Evolutionary conservation across 331 rosid genomes (phyloP).

Genomic region (Quercus phellos): DNA sequence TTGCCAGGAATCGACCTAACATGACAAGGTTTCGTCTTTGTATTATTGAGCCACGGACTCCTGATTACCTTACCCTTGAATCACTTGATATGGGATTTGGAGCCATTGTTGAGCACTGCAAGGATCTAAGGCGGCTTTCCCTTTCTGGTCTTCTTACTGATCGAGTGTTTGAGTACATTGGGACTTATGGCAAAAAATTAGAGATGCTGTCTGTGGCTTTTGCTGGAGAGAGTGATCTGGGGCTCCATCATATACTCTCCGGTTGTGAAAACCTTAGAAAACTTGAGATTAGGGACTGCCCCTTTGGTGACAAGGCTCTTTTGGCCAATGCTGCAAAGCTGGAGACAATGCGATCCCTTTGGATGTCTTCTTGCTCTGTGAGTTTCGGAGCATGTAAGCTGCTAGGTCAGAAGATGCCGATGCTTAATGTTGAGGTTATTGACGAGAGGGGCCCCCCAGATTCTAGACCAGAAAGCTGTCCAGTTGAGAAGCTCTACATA

Average conservation of each 20-base stretch:
- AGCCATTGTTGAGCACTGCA: slow-evolving; percentile 88
- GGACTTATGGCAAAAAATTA: slow-evolving; percentile 68
- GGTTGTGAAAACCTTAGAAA: slow-evolving; percentile 89
- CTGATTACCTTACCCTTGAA: slow-evolving; percentile 60
- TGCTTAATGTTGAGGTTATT: slow-evolving; percentile 94
- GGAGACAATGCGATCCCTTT: slow-evolving; percentile 99
- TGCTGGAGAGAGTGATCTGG: slow-evolving; percentile 88
- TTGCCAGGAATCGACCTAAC: slow-evolving; percentile 76
- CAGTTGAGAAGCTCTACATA: slow-evolving; percentile 81
- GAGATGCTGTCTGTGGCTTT: slow-evolving; percentile 95
- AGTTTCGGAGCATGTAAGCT: slow-evolving; percentile 91
- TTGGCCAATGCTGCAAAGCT: slow-evolving; percentile 97
- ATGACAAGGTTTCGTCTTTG: slow-evolving; percentile 81
- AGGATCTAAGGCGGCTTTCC: slow-evolving; percentile 81
- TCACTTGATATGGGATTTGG: slow-evolving; percentile 87
- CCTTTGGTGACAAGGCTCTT: slow-evolving; percentile 94
- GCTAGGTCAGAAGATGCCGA: slow-evolving; percentile 80
- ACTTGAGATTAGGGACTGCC: slow-evolving; percentile 93
- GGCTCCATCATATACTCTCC: slow-evolving; percentile 76
- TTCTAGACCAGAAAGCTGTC: slow-evolving; percentile 59
- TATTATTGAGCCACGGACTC: slow-evolving; percentile 74
- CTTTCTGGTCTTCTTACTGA: slow-evolving; percentile 86
- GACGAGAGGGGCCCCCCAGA: slow-evolving; percentile 89
- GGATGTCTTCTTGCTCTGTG: slow-evolving; percentile 95
- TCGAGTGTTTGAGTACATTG: slow-evolving; percentile 70